Base-by-base conservation (phyloP, 352 stramenopile species). In the Globisporangium orthogonon region DNA sequence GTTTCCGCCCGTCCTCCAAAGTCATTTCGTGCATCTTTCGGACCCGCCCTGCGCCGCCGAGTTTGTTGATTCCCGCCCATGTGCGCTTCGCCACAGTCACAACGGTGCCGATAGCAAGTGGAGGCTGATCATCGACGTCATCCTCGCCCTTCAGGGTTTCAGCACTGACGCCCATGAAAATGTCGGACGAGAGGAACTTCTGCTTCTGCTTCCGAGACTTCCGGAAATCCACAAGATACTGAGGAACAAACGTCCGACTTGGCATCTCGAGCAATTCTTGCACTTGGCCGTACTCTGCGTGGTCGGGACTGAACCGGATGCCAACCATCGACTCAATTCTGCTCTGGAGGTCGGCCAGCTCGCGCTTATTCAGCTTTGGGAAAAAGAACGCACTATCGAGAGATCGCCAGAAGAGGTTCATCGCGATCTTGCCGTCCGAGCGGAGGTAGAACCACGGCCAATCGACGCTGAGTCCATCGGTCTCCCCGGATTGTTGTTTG, bases 21-120 rank as follows among this genome's bases (percentile, higher is more conserved):
- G 18, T 70, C 44, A 71, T 60, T 50, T 85, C 67, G 57, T 86
- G 77, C 43, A 84, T 73, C 64, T 76, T 80, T 10, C 71, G 72
- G 39, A 94, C 73, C 35, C 85, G 78, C 35, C 78, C 85, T 9
- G 80, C 76, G 15, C 85, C 85, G 13, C 85, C 85, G 5, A 91
- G 72, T 56, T 92, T 94, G 61, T 94, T 94, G 66, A 94, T 94
- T 2, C 85, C 85, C 35, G 85, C 80, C 85, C 85, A 94, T 13
- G 82, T 94, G 10, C 84, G 80, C 60, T 89, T 91, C 0, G 75
- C 82, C 2, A 94, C 84, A 14, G 72, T 82, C 7, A 92, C 82
- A 23, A 80, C 89, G 0, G 71, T 79, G 1, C 80, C 78, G 9
- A 87, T 66, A 0, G 61, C 69, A 2, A 91, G 63, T 6, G 79